Base-by-base conservation (phyloP, 345 rosid species). In the Brassica napus region DNA sequence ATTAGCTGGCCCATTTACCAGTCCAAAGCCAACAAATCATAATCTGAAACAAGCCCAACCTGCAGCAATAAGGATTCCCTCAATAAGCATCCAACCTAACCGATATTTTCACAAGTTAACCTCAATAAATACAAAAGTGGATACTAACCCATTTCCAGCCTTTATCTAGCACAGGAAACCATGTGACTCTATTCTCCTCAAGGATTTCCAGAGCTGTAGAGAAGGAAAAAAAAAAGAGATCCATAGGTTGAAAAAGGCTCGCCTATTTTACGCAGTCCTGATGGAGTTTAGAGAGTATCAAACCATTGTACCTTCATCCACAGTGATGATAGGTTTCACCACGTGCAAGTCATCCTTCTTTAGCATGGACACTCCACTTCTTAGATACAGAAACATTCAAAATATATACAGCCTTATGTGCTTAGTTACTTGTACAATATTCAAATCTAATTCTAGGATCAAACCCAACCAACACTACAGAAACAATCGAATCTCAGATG, bases 41-140 rank as follows among this genome's bases (percentile, higher is more conserved):
- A 92, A 84, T 92, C 98, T 30, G 98, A 94, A 82, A 91, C 95
- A 77, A 94, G 90, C 80, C 98, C 98, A 81, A 92, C 98, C 98
- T 94, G 86, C 85, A 86, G 70, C 71, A 75, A 73, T 65, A 78
- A 68, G 77, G 55, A 70, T 23, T 74, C 62, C 72, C 23, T 69
- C 71, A 63, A 47, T 54, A 44, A 79, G 30, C 23, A 21, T 55
- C 60, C 60, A 15, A 55, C 60, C 60, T 7, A 16, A 55, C 60
- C 60, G 60, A 55, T 10, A 12, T 47, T 14, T 47, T 47, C 55
- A 7, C 23, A 54, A 15, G 8, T 54, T 54, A 54, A 54, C 58
- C 58, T 54, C 58, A 9, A 23, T 72, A 6, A 28, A 73, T 64
- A 70, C 72, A 75, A 23, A 62, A 42, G 24, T 75, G 39, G 23